phyloP scores from a whole-genome alignment of 257 asterid genomes.

The Plantago elongata region DNA sequence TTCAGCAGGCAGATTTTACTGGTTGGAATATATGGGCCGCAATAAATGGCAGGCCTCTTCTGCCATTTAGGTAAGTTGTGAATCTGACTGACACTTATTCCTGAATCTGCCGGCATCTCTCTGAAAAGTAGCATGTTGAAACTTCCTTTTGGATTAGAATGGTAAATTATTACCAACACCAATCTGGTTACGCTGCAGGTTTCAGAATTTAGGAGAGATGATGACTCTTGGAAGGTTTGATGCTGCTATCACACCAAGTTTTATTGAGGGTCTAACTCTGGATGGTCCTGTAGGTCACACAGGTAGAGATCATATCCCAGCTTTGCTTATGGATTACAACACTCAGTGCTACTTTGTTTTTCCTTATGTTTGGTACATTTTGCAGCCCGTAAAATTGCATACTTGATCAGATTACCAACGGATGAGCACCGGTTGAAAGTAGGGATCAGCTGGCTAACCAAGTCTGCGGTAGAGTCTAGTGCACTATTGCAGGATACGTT shows the following conservation, averaged over 20 bases:
- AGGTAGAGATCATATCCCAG: conserved; percentile 38
- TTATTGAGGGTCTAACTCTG: conserved; percentile 71
- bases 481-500: conserved; percentile 62
- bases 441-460: conserved; percentile 87
- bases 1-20: conserved; percentile 95
- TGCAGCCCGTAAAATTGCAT: conserved; percentile 89
- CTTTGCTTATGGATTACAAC: conserved; percentile 3
- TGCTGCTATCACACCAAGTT: conserved; percentile 85
- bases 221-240: conserved; percentile 89
- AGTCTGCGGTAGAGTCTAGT: conserved; percentile 73
- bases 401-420: conserved; percentile 80
- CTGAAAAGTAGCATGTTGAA: no score
- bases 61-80: conserved; percentile 79
- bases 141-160: not conserved
- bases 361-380: not conserved
- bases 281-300: conserved; percentile 92
- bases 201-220: conserved; percentile 95
- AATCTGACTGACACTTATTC: not conserved
- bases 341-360: not conserved
- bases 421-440: conserved; percentile 86
- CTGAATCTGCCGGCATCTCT: not conserved
- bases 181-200: conserved; percentile 40
- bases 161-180: not conserved
- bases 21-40: conserved; percentile 99
- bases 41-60: conserved; percentile 72